Base-by-base conservation (phyloP, 2,329 filamentous ascomycete genomes). In the Fusarium sp. region DNA sequence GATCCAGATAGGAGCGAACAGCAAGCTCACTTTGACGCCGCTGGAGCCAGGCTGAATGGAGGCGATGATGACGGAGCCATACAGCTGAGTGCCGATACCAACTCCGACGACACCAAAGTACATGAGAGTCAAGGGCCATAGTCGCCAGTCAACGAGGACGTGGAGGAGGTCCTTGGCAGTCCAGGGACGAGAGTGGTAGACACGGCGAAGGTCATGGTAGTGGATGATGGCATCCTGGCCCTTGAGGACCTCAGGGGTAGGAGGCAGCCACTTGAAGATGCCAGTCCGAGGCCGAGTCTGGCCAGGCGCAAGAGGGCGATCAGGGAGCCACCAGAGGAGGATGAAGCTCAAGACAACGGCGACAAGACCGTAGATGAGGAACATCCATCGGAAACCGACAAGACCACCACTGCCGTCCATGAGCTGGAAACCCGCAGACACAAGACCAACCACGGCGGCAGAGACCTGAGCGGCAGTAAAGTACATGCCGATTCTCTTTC, bases 51-150 rank as follows among this genome's bases (percentile, higher is more conserved):
- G 90, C 79, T 95, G 91, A 79, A 97, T 97, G 11, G 91, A 90
- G 18, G 90, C 88, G 78, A 98, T 97, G 77, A 98, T 97, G 74
- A 97, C 91, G 4, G 92, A 96, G 35, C 93, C 94, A 80, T 98
- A 98, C 56, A 94, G 90, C 83, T 97, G 95, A 1, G 94, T 95
- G 52, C 95, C 95, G 71, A 97, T 97, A 10, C 95, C 95, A 4
- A 97, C 95, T 25, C 95, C 95, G 1, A 98, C 95, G 4, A 98
- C 95, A 22, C 95, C 95, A 84, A 98, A 97, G 84, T 98, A 98
- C 95, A 98, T 98, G 63, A 97, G 80, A 1, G 92, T 88, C 74
- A 98, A 83, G 2, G 95, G 95, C 93, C 94, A 98, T 20, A 97
- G 87, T 4, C 95, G 90, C 95, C 95, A 97, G 82, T 98, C 95